Evolutionary conservation across 1,139 yeast species (phyloP).

Genomic region (Yamadazyma atlantica): DNA sequence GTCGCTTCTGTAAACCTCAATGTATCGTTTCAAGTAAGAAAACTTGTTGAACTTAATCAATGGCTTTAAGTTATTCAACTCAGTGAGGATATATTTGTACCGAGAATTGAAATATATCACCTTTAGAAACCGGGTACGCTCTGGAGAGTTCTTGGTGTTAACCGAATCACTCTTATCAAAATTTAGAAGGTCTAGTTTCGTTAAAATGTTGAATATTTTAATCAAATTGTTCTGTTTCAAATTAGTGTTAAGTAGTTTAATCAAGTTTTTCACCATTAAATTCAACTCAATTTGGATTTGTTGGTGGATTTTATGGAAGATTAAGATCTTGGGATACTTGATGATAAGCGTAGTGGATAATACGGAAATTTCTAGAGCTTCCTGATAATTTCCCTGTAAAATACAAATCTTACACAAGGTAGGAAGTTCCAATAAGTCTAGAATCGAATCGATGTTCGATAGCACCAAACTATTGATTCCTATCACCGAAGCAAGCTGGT

Average conservation of each 20-base stretch:
- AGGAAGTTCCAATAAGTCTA: constrained; percentile 82
- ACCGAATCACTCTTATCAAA: constrained; percentile 12
- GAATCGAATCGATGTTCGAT: constrained; percentile 66
- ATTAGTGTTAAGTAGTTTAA: constrained; percentile 70
- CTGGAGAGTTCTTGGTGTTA: constrained; percentile 10
- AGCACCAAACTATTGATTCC: constrained; percentile 40
- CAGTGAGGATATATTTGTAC: constrained; percentile 57
- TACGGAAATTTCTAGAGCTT: constrained; percentile 77
- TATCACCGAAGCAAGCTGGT: constrained; percentile 22
- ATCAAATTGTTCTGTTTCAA: constrained; percentile 74
- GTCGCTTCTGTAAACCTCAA: constrained; percentile 83
- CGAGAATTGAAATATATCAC: constrained; percentile 55
- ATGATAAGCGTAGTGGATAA: constrained; percentile 66
- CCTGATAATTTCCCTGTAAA: constrained; percentile 82
- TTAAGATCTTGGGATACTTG: constrained; percentile 62
- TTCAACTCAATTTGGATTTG: constrained; percentile 59
- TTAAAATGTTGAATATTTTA: constrained; percentile 74
- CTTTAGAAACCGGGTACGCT: constrained; percentile 30
- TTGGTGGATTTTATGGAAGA: constrained; percentile 55
- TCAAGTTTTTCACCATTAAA: constrained; percentile 65
- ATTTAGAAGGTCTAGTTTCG: constrained; percentile 49
- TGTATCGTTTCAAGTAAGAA: constrained; percentile 70
- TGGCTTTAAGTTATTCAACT: constrained; percentile 58
- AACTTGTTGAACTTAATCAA: constrained; percentile 52
- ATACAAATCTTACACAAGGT: constrained; percentile 81